Conservation (phyloP, 2,329 filamentous ascomycete species). For the Cladosporium sp. region DNA sequence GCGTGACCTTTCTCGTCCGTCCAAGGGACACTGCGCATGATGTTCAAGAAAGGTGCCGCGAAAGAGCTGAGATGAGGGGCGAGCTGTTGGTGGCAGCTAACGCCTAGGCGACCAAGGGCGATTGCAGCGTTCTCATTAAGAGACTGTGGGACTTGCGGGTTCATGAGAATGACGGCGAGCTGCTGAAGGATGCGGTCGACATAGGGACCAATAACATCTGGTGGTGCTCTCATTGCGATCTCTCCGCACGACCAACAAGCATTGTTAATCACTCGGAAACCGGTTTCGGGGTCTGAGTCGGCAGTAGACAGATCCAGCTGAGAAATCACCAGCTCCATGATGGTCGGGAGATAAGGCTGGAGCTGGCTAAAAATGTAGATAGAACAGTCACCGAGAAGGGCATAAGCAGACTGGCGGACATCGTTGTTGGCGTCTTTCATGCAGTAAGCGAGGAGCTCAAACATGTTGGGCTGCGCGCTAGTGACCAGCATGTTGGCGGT, state of each 20-base stretch:
- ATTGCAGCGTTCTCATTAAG: slow-evolving; percentile 93
- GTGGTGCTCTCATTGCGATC: slow-evolving; percentile 74
- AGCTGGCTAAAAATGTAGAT: slow-evolving; percentile 86
- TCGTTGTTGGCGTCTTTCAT: slow-evolving; percentile 90
- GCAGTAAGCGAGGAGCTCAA: slow-evolving; percentile 83
- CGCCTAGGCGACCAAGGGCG: slow-evolving; percentile 79
- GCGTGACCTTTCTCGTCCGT: slow-evolving; percentile 94
- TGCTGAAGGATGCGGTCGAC: slow-evolving; percentile 71
- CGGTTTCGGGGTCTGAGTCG: slow-evolving; percentile 61
- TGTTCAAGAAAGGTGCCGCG: slow-evolving; percentile 72
- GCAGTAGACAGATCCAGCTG: slow-evolving; percentile 73
- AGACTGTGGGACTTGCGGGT: slow-evolving; percentile 77
- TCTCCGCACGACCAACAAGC: slow-evolving; percentile 96
- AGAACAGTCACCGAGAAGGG: slow-evolving; percentile 87
- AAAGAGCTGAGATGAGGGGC: slow-evolving; percentile 76
- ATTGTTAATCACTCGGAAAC: slow-evolving; percentile 94
- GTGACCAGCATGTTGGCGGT: slow-evolving; percentile 74
- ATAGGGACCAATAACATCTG: slow-evolving; percentile 68
- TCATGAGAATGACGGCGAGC: slow-evolving; percentile 76
- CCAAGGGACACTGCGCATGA: slow-evolving; percentile 78
- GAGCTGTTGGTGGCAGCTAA: slow-evolving; percentile 70
- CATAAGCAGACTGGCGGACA: slow-evolving; percentile 93
- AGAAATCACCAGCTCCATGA: slow-evolving; percentile 77
- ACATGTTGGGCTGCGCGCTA: slow-evolving; percentile 74
- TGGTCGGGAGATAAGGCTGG: slow-evolving; percentile 63